Conservation (phyloP, 495 filamentous ascomycete genomes). For the Penicillium nucicola region DNA sequence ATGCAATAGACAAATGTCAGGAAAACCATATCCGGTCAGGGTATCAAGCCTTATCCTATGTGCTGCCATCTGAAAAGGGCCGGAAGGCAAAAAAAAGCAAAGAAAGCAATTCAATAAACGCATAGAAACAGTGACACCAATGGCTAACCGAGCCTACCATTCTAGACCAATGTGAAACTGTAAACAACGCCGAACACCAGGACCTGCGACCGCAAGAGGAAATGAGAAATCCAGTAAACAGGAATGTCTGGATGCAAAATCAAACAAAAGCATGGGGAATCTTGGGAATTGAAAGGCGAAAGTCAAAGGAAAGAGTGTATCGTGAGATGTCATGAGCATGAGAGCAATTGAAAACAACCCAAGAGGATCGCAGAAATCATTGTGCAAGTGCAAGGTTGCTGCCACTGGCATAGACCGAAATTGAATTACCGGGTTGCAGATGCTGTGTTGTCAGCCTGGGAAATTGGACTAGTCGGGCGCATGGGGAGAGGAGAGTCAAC, state of each 20-base stretch:
- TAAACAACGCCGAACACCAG: slow-evolving; percentile 10
- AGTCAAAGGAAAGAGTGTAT: background rate
- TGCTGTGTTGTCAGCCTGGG: too few species aligned
- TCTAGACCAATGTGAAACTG: slow-evolving; percentile 17
- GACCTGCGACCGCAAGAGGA: slow-evolving; percentile 3
- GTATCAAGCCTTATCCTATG: slow-evolving; percentile 24
- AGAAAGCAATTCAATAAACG: background rate
- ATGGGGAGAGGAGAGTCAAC: too few species aligned
- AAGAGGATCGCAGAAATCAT: too few species aligned
- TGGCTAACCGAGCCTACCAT: slow-evolving; percentile 23
- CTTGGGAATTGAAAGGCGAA: background rate
- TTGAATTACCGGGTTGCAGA: too few species aligned
- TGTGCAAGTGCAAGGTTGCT: too few species aligned
- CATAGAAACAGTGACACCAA: slow-evolving; percentile 5
- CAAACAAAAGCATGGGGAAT: background rate
- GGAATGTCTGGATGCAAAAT: background rate
- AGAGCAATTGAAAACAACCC: too few species aligned
- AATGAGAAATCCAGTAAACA: slow-evolving; percentile 4
- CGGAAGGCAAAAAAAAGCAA: slow-evolving; percentile 2
- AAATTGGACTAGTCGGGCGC: too few species aligned
- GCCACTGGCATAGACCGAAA: too few species aligned
- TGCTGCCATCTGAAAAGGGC: slow-evolving; percentile 4
- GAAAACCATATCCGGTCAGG: slow-evolving; percentile 25
- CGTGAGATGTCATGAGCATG: slow-evolving; percentile 1
- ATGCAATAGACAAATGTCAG: slow-evolving; percentile 8